These are phyloP conservation scores for Calonectria ilicicola DNA, from an alignment of 2,329 filamentous ascomycete genomes.

Conservation along the genomic window DNA sequence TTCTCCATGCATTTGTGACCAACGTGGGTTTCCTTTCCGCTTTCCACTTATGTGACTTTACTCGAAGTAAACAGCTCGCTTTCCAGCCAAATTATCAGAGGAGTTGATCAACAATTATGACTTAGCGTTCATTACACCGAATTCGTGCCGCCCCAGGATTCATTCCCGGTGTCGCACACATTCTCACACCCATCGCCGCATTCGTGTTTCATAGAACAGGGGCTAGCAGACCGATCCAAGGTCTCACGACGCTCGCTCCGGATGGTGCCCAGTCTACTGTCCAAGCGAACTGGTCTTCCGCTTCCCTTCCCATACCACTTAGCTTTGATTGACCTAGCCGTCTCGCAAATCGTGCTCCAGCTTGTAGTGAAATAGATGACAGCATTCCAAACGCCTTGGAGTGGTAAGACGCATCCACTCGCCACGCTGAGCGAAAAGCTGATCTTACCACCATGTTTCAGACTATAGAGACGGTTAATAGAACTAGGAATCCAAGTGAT, in stretches of 20 bases:
- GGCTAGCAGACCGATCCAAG: conserved; percentile 32
- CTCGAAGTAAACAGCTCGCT: no score
- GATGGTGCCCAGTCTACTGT: conserved; percentile 41
- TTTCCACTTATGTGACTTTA: background rate
- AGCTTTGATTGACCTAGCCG: conserved; percentile 31
- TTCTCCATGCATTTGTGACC: background rate
- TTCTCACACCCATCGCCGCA: background rate
- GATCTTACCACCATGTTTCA: conserved; percentile 62
- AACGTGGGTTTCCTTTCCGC: background rate
- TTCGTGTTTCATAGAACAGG: background rate
- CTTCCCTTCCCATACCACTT: conserved; percentile 20
- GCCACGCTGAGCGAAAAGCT: conserved; percentile 76
- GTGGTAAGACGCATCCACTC: conserved; percentile 77
- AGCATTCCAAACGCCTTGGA: conserved; percentile 86
- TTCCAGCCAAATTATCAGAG: background rate
- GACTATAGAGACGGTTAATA: conserved; percentile 78
- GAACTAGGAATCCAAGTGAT: conserved; percentile 75
- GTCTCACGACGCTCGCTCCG: conserved; percentile 36
- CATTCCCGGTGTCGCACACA: conserved; percentile 2
- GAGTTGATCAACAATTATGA: background rate
- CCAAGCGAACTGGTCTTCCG: conserved; percentile 37
- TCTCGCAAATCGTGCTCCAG: conserved; percentile 53
- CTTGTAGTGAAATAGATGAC: conserved; percentile 80
- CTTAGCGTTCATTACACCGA: background rate
- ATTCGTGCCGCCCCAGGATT: conserved; percentile 10